Percentiles rank a stretch among this genome's conserved stretches.
Evolutionary conservation across 2,329 filamentous ascomycete species (phyloP).

Genomic region (Alternaria sp.): DNA sequence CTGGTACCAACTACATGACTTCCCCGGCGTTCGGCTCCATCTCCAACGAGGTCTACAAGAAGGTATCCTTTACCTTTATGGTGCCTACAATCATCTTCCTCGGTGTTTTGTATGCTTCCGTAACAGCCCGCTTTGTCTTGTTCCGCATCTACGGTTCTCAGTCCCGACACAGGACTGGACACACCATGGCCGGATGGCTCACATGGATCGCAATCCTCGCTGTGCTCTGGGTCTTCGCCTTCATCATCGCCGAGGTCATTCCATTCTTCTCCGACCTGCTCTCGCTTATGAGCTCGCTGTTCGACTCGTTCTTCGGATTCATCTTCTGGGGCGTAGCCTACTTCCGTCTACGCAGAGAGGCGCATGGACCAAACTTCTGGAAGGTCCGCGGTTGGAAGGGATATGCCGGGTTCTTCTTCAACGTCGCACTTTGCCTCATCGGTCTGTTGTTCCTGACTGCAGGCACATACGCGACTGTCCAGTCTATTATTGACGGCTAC

Average conservation of each 20-base stretch:
- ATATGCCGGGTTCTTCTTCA: constrained; percentile 66
- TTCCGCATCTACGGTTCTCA: constrained; percentile 80
- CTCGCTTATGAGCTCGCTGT: constrained; percentile 84
- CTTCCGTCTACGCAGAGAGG: constrained; percentile 74
- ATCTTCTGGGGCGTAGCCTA: constrained; percentile 92
- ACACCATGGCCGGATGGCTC: constrained; percentile 82
- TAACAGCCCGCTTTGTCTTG: constrained; percentile 89
- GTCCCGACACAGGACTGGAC: constrained; percentile 78
- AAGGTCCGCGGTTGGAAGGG: constrained; percentile 61
- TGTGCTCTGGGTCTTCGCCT: constrained; percentile 81
- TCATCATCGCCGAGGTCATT: constrained; percentile 91
- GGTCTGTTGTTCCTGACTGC: constrained; percentile 82
- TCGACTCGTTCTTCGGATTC: constrained; percentile 93
- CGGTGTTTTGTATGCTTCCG: constrained; percentile 87
- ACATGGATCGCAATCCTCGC: constrained; percentile 79
- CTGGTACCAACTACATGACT: constrained; percentile 87
- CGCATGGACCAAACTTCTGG: constrained; percentile 62
- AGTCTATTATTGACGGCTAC: constrained; percentile 78
- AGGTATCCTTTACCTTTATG: constrained; percentile 93
- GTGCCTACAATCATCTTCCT: constrained; percentile 92
- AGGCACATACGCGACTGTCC: constrained; percentile 77
- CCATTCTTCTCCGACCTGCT: constrained; percentile 84
- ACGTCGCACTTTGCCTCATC: constrained; percentile 73
- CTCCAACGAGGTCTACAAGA: constrained; percentile 76
- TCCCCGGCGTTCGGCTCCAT: constrained; percentile 87